Conservation (phyloP, 805 yeast genomes). For the Kodamaea sagamina region DNA sequence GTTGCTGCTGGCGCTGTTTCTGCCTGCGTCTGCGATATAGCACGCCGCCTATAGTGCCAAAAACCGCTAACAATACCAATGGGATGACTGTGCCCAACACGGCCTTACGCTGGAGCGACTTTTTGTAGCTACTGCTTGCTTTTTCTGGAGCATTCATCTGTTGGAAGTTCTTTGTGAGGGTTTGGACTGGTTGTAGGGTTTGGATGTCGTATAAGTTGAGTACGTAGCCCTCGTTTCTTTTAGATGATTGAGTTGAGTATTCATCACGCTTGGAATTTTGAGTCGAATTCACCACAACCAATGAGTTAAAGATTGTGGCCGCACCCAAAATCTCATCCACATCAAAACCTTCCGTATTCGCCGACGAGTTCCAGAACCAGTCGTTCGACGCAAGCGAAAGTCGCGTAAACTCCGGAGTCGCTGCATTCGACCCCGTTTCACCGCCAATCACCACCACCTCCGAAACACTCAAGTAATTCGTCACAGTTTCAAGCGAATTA, state of each 20-base stretch:
- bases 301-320: slow-evolving; percentile 51
- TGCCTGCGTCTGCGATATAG: slow-evolving; percentile 24
- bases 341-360: slow-evolving; percentile 15
- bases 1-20: slow-evolving; percentile 11
- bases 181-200: slow-evolving; percentile 33
- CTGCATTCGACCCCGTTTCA: slow-evolving; percentile 34
- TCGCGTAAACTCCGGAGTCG: slow-evolving; percentile 46
- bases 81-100: slow-evolving; percentile 43
- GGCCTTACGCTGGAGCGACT: slow-evolving; percentile 22
- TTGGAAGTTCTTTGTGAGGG: slow-evolving; percentile 25
- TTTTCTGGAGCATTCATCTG: slow-evolving; percentile 8
- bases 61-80: slow-evolving; percentile 1
- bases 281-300: slow-evolving; percentile 42
- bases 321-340: slow-evolving; percentile 47
- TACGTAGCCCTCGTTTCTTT: slow-evolving; percentile 23
- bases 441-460: slow-evolving; percentile 67
- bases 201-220: slow-evolving; percentile 46
- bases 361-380: slow-evolving; percentile 41
- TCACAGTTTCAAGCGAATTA: slow-evolving; percentile 28
- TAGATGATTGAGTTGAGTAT: too few relatives aligned
- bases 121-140: neutral
- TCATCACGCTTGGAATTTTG: slow-evolving; percentile 21
- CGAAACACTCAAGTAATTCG: slow-evolving; percentile 34
- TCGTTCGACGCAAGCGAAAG: slow-evolving; percentile 35
- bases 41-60: slow-evolving; percentile 21